Percentiles rank a stretch among this genome's conserved stretches.
phyloP scores from a whole-genome alignment of 2,329 filamentous ascomycete species.

The Ceratocystis smalleyi region DNA sequence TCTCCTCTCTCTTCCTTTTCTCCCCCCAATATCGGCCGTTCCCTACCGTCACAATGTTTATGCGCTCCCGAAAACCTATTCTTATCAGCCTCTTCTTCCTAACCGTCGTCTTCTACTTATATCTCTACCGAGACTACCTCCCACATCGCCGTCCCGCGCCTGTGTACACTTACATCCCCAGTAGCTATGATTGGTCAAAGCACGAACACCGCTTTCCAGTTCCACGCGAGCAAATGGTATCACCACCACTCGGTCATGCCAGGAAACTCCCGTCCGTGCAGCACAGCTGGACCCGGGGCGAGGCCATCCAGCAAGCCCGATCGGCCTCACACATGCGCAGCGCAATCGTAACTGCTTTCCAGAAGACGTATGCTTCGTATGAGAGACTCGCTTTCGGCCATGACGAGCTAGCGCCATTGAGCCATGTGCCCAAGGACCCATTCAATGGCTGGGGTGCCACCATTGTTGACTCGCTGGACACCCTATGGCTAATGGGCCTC shows the following conservation, averaged over 20 bases:
- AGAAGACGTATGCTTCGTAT: slow-evolving; percentile 45
- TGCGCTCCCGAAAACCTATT: slow-evolving; percentile 23
- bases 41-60: not conserved
- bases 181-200: slow-evolving; percentile 19
- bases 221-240: slow-evolving; percentile 17
- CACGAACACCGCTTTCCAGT: slow-evolving; percentile 18
- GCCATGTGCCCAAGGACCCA: slow-evolving; percentile 35
- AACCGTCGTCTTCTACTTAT: slow-evolving; percentile 51
- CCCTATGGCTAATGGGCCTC: slow-evolving; percentile 58
- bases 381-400: slow-evolving; percentile 46
- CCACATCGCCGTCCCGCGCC: not conserved
- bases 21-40: not conserved
- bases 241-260: slow-evolving; percentile 13
- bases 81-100: slow-evolving; percentile 34
- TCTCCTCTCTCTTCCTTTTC: not conserved
- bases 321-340: slow-evolving; percentile 22
- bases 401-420: slow-evolving; percentile 46
- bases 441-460: slow-evolving; percentile 55
- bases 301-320: slow-evolving; percentile 8
- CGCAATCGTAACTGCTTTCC: slow-evolving; percentile 36
- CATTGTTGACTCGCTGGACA: slow-evolving; percentile 51
- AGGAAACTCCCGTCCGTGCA: slow-evolving; percentile 6
- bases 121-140: slow-evolving; percentile 26
- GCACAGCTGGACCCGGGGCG: slow-evolving; percentile 7
- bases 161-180: slow-evolving; percentile 13